A percentile compares a stretch with the other conserved stretches of the same genome.
Conservation (phyloP, 352 stramenopile species). For the Phytophthora cactorum region DNA sequence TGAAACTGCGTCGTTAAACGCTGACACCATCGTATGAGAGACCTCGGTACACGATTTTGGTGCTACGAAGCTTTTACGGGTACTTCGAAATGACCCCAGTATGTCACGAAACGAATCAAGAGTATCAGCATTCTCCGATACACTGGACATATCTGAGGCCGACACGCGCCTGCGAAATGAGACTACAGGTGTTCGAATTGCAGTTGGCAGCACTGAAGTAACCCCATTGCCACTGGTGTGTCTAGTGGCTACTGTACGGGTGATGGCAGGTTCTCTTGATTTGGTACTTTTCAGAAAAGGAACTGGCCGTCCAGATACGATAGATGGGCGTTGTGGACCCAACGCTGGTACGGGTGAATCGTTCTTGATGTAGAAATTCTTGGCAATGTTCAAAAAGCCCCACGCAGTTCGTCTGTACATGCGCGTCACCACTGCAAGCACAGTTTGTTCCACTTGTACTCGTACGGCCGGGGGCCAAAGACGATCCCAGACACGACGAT, state of each 20-base stretch:
- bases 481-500: constrained; percentile 52
- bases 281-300: constrained; percentile 8
- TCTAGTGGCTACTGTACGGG: background rate
- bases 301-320: background rate
- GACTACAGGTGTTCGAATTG: constrained; percentile 7
- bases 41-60: background rate
- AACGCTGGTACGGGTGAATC: constrained; percentile 37
- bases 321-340: constrained; percentile 8
- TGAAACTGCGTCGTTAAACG: background rate
- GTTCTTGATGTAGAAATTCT: constrained; percentile 71
- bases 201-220: constrained; percentile 4
- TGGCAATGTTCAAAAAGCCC: constrained; percentile 62
- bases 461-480: constrained; percentile 56
- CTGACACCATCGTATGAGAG: background rate
- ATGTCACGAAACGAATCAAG: constrained; percentile 22
- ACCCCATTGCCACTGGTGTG: constrained; percentile 11
- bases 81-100: constrained; percentile 14
- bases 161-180: constrained; percentile 18
- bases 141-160: constrained; percentile 17
- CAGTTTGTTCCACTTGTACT: constrained; percentile 41
- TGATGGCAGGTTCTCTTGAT: background rate
- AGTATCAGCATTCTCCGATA: constrained; percentile 11
- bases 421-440: constrained; percentile 43
- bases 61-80: constrained; percentile 1
- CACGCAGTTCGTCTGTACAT: constrained; percentile 46